Evolutionary conservation across 768 basidiomycete species (phyloP).

Genomic region (Trametes sanguinea): DNA sequence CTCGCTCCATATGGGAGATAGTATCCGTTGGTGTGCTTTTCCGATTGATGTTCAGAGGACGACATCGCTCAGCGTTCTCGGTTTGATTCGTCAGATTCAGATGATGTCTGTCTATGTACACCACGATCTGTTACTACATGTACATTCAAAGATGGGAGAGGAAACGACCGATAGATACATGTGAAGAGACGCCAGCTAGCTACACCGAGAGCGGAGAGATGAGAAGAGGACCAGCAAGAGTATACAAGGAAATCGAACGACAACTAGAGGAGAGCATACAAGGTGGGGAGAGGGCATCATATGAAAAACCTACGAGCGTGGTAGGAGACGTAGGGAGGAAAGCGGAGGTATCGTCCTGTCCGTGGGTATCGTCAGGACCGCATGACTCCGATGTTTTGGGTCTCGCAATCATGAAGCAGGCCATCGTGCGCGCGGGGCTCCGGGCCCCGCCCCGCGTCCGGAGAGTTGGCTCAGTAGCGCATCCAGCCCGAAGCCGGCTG

Average conservation of each 20-base stretch:
- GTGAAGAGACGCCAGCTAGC: neutral
- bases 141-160: neutral
- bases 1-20: too few species aligned
- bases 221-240: neutral
- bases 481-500: neutral
- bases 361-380: slow-evolving; percentile 8
- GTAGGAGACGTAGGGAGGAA: neutral
- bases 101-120: too few species aligned
- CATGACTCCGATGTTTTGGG: neutral
- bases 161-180: neutral
- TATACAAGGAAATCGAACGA: neutral
- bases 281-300: neutral
- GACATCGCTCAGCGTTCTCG: too few species aligned
- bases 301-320: neutral
- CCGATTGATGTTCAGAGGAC: too few species aligned
- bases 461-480: neutral
- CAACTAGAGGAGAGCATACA: neutral
- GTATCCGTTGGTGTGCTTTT: too few species aligned
- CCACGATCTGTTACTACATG: neutral
- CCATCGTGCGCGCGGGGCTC: neutral
- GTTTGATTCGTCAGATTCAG: too few species aligned
- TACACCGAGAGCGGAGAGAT: neutral
- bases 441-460: neutral
- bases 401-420: neutral
- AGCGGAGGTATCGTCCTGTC: slow-evolving; percentile 15